These are phyloP conservation scores for Malus sieversii DNA, from an alignment of 306 rosid species.

Conservation along the genomic window DNA sequence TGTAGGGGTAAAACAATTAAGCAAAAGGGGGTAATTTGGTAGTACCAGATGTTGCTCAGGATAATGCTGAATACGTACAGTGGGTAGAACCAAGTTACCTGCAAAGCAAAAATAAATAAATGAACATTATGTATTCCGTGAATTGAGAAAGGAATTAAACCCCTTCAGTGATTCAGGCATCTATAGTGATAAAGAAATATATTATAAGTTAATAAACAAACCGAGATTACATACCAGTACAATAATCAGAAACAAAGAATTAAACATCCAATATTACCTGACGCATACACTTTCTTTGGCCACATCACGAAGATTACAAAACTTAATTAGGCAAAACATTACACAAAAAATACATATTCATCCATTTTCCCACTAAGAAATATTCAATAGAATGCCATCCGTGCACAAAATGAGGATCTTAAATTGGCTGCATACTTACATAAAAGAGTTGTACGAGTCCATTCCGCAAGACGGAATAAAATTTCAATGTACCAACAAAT, in stretches of 20 bases:
- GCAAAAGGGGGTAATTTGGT: not conserved
- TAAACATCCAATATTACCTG: not conserved
- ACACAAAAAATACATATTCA: not conserved
- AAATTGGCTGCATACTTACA: constrained; percentile 44
- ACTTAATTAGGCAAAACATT: not conserved
- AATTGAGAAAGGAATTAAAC: not conserved
- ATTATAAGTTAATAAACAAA: not conserved
- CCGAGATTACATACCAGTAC: not conserved
- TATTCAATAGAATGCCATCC: not conserved
- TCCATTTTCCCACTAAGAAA: not conserved
- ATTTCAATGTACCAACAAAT: constrained; percentile 37
- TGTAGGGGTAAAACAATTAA: not conserved
- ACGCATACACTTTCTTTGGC: not conserved
- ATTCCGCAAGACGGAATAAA: constrained; percentile 61
- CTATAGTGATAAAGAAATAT: not conserved
- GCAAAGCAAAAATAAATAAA: constrained; percentile 22
- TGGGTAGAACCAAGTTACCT: constrained; percentile 88
- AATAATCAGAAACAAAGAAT: not conserved
- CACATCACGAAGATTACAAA: not conserved
- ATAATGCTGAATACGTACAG: constrained; percentile 73
- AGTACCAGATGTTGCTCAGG: constrained; percentile 76
- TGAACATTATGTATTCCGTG: not conserved
- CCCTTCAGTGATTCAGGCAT: not conserved
- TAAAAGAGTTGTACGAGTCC: constrained; percentile 68
- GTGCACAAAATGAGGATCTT: not conserved